These are phyloP conservation scores for Penicillium sp. DNA, from an alignment of 2,329 filamentous ascomycete species.

Conservation along the genomic window DNA sequence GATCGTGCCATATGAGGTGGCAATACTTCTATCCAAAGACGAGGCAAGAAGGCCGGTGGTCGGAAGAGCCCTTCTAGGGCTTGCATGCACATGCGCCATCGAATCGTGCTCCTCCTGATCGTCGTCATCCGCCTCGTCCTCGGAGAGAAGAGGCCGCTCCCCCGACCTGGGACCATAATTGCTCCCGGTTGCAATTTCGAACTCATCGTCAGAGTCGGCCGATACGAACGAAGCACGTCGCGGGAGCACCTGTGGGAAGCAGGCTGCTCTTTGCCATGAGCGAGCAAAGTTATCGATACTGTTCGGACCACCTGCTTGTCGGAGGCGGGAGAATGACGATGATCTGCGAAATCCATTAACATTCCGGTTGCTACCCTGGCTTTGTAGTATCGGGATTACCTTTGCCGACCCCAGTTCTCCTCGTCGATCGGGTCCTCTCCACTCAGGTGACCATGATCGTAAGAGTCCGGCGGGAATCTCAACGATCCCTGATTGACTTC, in stretches of 20 bases:
- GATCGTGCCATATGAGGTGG: constrained; percentile 61
- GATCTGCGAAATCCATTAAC: constrained; percentile 21
- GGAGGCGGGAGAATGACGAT: constrained; percentile 47
- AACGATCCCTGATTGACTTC: constrained; percentile 9
- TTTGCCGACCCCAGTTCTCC: constrained; percentile 13
- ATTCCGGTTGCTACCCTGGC: constrained; percentile 7
- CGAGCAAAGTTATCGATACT: constrained; percentile 91
- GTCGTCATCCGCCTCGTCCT: constrained; percentile 30
- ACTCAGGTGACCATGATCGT: constrained; percentile 13
- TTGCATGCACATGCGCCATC: constrained; percentile 4
- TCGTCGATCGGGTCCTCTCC: constrained; percentile 14
- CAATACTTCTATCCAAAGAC: constrained; percentile 71
- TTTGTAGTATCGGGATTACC: constrained; percentile 3
- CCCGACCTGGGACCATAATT: constrained; percentile 29
- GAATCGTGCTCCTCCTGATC: constrained; percentile 14
- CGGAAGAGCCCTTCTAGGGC: constrained; percentile 20
- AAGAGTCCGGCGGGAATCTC: constrained; percentile 14
- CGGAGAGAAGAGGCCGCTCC: constrained; percentile 30
- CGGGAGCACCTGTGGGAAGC: constrained; percentile 83
- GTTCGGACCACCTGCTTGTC: constrained; percentile 83
- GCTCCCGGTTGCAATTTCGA: constrained; percentile 20
- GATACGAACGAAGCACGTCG: constrained; percentile 73
- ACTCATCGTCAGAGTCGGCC: constrained; percentile 52
- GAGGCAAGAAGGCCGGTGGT: constrained; percentile 40
- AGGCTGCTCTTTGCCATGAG: constrained; percentile 88